Evolutionary conservation across 2,329 filamentous ascomycete genomes (phyloP), one percentile per base, ranked within the genome.

Genomic region (Cercospora sp.): DNA sequence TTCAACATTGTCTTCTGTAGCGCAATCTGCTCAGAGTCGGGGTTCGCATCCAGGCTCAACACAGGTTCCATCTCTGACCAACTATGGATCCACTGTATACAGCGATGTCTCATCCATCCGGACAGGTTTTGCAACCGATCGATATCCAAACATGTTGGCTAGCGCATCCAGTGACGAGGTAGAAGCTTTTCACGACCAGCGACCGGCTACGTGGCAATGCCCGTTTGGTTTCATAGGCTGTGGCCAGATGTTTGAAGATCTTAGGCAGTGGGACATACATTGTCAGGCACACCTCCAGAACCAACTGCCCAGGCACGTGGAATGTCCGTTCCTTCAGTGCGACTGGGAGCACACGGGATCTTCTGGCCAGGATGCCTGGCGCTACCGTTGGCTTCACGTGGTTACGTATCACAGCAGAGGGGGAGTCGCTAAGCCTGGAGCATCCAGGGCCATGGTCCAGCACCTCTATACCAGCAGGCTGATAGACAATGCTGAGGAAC

Each of bases 221-320:
- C 70, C 68, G 2, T 73, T 71, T 62, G 45, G 63, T 5, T 69
- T 72, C 59, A 69, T 75, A 36, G 65, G 63, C 13, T 75, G 73
- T 63, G 6, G 59, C 3, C 31, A 67, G 20, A 48, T 30, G 16
- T 68, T 67, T 13, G 60, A 57, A 1, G 61, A 67, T 45, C 33
- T 69, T 1, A 23, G 16, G 7, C 10, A 48, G 13, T 75, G 71
- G 71, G 65, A 75, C 4, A 58, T 26, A 1, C 72, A 75, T 55
- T 70, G 66, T 28, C 67, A 61, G 40, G 42, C 36, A 10, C 72
- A 73, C 53, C 69, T 72, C 31, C 63, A 55, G 9, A 69, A 64
- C 5, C 30, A 65, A 3, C 55, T 74, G 18, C 73, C 73, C 1
- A 63, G 42, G 26, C 45, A 28, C 5, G 45, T 69, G n/a, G 10